Conservation (phyloP, 2,329 filamentous ascomycete genomes). For the Exophiala viscosa region DNA sequence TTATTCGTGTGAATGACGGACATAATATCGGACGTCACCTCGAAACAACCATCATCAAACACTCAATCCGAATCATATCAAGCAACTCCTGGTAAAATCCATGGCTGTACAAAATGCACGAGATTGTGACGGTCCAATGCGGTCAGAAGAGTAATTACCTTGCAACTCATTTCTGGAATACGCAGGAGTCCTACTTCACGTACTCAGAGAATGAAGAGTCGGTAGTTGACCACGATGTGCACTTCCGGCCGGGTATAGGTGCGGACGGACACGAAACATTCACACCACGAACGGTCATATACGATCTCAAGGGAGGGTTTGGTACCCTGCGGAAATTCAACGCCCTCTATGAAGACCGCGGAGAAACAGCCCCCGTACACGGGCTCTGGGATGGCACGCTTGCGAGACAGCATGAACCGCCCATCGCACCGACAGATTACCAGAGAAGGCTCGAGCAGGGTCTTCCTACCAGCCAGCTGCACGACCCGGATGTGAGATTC, state of each 20-base stretch:
- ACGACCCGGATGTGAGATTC: constrained; percentile 72
- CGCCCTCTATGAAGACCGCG: constrained; percentile 68
- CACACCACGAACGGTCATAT: constrained; percentile 85
- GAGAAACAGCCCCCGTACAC: constrained; percentile 36
- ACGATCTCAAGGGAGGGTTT: constrained; percentile 92
- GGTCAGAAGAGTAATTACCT: constrained; percentile 91
- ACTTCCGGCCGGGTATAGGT: constrained; percentile 80
- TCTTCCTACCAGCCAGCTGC: constrained; percentile 59
- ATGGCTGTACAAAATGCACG: constrained; percentile 63
- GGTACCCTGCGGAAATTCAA: constrained; percentile 84
- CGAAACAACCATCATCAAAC: too few relatives aligned
- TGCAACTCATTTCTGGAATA: constrained; percentile 96
- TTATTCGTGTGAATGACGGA: too few relatives aligned
- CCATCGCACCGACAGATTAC: constrained; percentile 69
- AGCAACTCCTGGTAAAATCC: too few relatives aligned
- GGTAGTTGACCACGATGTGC: constrained; percentile 75
- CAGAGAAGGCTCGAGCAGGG: constrained; percentile 76
- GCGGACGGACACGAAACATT: constrained; percentile 86
- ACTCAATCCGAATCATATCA: too few relatives aligned
- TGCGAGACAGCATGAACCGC: constrained; percentile 63
- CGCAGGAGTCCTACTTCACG: constrained; percentile 97
- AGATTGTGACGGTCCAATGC: constrained; percentile 90
- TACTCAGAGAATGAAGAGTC: constrained; percentile 66
- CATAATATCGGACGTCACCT: too few relatives aligned
- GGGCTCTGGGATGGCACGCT: constrained; percentile 36